phyloP scores from a whole-genome alignment of 2,329 filamentous ascomycete species.

The Sarocladium oryzae region DNA sequence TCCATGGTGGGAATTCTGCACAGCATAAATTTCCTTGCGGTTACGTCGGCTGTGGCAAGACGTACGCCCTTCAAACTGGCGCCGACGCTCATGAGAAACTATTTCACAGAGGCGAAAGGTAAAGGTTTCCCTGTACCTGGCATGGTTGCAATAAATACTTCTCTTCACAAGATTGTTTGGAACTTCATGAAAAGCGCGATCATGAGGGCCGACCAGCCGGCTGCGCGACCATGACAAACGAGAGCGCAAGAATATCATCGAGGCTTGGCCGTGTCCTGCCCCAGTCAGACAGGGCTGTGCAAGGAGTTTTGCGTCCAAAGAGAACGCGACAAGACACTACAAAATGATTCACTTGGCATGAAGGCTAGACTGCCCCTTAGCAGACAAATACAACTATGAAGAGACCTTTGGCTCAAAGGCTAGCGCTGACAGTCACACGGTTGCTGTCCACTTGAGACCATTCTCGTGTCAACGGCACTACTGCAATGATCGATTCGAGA shows the following conservation, averaged over 20 bases:
- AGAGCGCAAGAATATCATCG: conserved; percentile 1
- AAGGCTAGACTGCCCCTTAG: not conserved
- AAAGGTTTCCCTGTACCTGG: not conserved
- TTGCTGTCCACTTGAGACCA: not conserved
- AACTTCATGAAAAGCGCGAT: not conserved
- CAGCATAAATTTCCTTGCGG: not conserved
- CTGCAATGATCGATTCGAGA: conserved; percentile 2
- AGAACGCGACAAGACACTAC: conserved; percentile 4
- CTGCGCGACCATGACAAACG: conserved; percentile 1
- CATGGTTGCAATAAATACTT: not conserved
- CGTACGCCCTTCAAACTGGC: conserved; percentile 1
- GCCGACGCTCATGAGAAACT: not conserved
- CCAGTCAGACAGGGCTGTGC: not conserved
- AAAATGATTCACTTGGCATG: not conserved
- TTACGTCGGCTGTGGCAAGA: conserved; percentile 1
- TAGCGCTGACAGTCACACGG: conserved; percentile 1
- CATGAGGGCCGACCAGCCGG: not conserved
- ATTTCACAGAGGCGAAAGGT: not conserved
- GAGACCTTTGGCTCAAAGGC: not conserved
- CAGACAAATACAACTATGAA: not conserved
- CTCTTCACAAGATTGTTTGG: not conserved
- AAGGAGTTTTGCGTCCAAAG: not conserved
- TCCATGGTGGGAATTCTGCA: not conserved
- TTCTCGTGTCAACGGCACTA: conserved; percentile 2
- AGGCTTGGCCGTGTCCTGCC: conserved; percentile 1